phyloP scores from a whole-genome alignment of 352 stramenopile species.

The Aphanomyces euteiches region DNA sequence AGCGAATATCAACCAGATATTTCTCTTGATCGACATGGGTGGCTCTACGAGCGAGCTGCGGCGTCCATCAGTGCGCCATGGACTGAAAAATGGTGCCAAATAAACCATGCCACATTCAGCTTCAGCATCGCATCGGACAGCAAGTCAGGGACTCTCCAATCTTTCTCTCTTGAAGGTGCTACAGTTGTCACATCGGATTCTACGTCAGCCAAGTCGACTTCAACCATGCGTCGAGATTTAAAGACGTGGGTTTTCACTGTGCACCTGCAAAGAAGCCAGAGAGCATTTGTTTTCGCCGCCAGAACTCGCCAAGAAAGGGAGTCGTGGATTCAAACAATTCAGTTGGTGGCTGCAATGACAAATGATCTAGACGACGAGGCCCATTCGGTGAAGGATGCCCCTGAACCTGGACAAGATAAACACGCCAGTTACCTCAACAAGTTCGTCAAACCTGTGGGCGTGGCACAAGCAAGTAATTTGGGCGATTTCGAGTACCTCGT shows the following conservation, averaged over 20 bases:
- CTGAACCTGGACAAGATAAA: neutral
- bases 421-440: neutral
- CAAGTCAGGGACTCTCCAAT: constrained; percentile 7
- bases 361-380: constrained; percentile 35
- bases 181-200: constrained; percentile 62
- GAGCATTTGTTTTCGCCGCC: constrained; percentile 75
- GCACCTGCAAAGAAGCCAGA: constrained; percentile 59
- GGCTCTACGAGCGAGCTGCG: neutral
- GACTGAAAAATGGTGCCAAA: constrained; percentile 5
- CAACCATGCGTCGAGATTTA: constrained; percentile 63
- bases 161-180: constrained; percentile 27
- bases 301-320: constrained; percentile 83
- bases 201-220: constrained; percentile 44
- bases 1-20: neutral
- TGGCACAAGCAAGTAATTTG: constrained; percentile 62
- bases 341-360: constrained; percentile 48
- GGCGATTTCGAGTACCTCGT: constrained; percentile 38
- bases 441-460: constrained; percentile 52
- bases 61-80: neutral
- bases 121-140: neutral
- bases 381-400: neutral
- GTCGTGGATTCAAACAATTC: constrained; percentile 82
- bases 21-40: constrained; percentile 2
- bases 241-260: constrained; percentile 84
- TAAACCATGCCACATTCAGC: neutral